Evolutionary conservation across 768 basidiomycete species (phyloP).

Genomic region (Russula lepida): DNA sequence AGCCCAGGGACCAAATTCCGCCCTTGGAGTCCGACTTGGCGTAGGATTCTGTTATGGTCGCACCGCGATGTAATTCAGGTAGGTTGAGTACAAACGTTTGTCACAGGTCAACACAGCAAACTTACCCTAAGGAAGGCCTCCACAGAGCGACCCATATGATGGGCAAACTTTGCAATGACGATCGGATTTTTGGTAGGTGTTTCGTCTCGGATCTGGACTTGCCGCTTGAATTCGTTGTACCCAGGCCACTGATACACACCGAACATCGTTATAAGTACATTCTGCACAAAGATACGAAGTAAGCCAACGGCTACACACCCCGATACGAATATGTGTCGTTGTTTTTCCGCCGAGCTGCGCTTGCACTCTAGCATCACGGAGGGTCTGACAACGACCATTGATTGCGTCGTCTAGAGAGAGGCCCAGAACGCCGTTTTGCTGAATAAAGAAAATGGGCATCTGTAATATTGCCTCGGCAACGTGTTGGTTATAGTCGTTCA

Average conservation of each 20-base stretch:
- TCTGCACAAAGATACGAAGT: neutral
- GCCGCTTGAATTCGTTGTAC: constrained; percentile 3
- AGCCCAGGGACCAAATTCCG: neutral
- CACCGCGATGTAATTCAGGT: neutral
- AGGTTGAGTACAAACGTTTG: neutral
- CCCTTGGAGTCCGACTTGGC: neutral
- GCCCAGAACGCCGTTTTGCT: constrained; percentile 1
- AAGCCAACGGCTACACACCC: neutral
- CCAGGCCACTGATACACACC: constrained; percentile 10
- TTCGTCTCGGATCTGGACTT: constrained; percentile 14
- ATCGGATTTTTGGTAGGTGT: neutral
- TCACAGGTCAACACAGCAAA: neutral
- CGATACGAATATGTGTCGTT: constrained; percentile 9
- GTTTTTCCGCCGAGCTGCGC: constrained; percentile 7
- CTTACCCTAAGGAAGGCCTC: constrained; percentile 12
- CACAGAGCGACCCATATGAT: constrained; percentile 11
- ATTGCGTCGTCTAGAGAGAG: constrained; percentile 2
- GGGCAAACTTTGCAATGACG: constrained; percentile 10
- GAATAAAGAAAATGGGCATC: constrained; percentile 16
- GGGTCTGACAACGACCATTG: constrained; percentile 3
- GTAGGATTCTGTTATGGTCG: neutral
- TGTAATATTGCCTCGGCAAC: constrained; percentile 7
- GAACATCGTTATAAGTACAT: neutral
- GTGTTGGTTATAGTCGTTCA: neutral
- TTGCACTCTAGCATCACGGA: neutral